Conservation (phyloP, 2,329 filamentous ascomycete species). For the Bipolaris gigantea region DNA sequence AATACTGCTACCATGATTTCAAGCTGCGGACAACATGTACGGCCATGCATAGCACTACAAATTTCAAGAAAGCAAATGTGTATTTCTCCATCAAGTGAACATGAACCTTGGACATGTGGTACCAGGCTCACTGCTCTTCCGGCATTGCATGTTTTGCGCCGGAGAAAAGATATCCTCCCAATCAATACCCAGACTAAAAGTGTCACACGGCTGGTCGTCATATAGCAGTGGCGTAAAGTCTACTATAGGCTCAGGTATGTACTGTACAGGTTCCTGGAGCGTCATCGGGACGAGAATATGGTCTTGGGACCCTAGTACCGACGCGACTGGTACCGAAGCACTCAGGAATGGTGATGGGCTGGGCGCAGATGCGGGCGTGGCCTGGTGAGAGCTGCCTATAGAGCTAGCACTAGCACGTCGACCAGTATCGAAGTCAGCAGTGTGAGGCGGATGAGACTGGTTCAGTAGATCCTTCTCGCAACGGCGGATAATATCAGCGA, state of each 20-base stretch:
- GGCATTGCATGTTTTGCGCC: conserved; percentile 6
- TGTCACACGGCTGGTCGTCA: conserved; percentile 10
- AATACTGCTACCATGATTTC: too few species aligned
- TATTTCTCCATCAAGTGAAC: conserved; percentile 7
- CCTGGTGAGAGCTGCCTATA: conserved; percentile 4
- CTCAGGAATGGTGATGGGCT: neutral
- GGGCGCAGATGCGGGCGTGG: neutral
- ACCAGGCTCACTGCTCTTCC: neutral
- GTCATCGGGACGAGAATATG: neutral
- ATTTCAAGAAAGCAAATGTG: neutral
- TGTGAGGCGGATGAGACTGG: conserved; percentile 5
- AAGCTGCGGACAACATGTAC: neutral
- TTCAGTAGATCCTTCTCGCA: conserved; percentile 31
- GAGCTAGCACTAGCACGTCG: conserved; percentile 5
- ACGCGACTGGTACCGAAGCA: neutral
- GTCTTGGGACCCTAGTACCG: neutral
- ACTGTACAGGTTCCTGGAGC: neutral
- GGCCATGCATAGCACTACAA: neutral
- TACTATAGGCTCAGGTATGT: conserved; percentile 4
- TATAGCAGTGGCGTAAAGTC: conserved; percentile 2
- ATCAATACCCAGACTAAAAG: conserved; percentile 23
- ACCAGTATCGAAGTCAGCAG: neutral
- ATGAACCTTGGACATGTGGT: conserved; percentile 7
- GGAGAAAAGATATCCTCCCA: conserved; percentile 26
- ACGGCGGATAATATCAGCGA: conserved; percentile 32